Evolutionary conservation across 108 stramenopile genomes (phyloP).

Genomic region (Discostella pseudostelligera): DNA sequence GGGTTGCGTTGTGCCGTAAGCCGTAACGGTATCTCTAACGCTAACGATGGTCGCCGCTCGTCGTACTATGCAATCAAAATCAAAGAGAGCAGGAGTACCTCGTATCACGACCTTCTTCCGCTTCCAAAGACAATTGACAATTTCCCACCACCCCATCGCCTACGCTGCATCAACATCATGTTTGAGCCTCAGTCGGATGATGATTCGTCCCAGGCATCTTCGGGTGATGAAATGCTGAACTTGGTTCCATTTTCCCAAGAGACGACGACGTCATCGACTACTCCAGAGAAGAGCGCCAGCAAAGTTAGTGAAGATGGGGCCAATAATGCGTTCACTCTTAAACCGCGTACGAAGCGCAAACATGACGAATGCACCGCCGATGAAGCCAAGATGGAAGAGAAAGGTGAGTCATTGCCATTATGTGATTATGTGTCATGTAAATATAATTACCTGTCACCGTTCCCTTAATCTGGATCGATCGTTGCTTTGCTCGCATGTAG

Average conservation of each 20-base stretch:
- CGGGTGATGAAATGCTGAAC: conserved; percentile 22
- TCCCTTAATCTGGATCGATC: not conserved
- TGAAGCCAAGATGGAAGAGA: conserved; percentile 2
- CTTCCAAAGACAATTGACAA: too few species aligned
- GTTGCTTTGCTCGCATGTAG: not conserved
- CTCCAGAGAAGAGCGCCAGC: conserved; percentile 2
- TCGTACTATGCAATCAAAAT: too few species aligned
- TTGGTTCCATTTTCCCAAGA: conserved; percentile 19
- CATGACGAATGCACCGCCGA: not conserved
- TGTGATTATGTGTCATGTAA: too few species aligned
- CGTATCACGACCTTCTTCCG: too few species aligned
- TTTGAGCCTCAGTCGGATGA: conserved; percentile 11
- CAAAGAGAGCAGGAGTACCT: too few species aligned
- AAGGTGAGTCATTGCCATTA: conserved; percentile 13
- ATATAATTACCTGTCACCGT: not conserved
- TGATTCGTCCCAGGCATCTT: conserved; percentile 13
- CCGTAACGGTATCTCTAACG: too few species aligned
- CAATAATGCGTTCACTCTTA: not conserved
- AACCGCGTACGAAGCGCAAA: conserved; percentile 1
- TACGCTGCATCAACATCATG: not conserved
- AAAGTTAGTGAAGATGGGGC: conserved; percentile 8
- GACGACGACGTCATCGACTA: not conserved
- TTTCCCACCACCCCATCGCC: too few species aligned
- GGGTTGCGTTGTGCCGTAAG: too few species aligned
- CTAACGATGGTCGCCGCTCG: too few species aligned